A percentile compares a stretch with the other conserved stretches of the same genome.
Evolutionary conservation across 2,329 filamentous ascomycete genomes (phyloP).

Genomic region (Aspergillus candidus): DNA sequence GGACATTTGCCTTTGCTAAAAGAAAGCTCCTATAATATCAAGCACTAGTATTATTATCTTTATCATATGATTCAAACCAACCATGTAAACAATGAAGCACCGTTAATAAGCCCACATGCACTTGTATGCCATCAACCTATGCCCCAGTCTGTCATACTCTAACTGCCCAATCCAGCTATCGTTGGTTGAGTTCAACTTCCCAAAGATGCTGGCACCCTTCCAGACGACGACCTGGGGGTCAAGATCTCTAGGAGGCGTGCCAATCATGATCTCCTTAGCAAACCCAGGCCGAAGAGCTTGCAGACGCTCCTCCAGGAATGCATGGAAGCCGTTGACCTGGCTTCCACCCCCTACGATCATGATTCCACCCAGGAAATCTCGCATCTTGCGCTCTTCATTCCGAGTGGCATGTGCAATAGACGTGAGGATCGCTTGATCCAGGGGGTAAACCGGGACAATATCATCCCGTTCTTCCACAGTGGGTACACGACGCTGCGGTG

Average conservation of each 20-base stretch:
- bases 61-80: too few relatives aligned
- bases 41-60: too few relatives aligned
- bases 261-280: slow-evolving; percentile 61
- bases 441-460: slow-evolving; percentile 72
- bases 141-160: slow-evolving; percentile 83
- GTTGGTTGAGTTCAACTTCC: slow-evolving; percentile 76
- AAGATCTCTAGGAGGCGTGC: slow-evolving; percentile 76
- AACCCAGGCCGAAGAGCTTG: slow-evolving; percentile 58
- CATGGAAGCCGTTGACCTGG: slow-evolving; percentile 72
- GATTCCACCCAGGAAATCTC: slow-evolving; percentile 82
- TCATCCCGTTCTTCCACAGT: slow-evolving; percentile 62
- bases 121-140: slow-evolving; percentile 79
- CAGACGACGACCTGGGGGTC: slow-evolving; percentile 96
- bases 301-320: slow-evolving; percentile 76
- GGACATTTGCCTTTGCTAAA: too few relatives aligned
- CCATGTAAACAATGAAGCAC: too few relatives aligned
- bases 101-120: slow-evolving; percentile 55
- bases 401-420: slow-evolving; percentile 82
- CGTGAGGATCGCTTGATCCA: slow-evolving; percentile 84
- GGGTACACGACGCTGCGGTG: slow-evolving; percentile 35
- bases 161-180: slow-evolving; percentile 87
- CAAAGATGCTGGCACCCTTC: slow-evolving; percentile 97
- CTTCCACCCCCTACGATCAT: slow-evolving; percentile 85
- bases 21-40: too few relatives aligned
- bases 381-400: slow-evolving; percentile 85